A percentile compares a stretch with the other conserved stretches of the same genome.
Conservation (phyloP, 1,284 basidiomycete genomes). For the Pascua guehoae region DNA sequence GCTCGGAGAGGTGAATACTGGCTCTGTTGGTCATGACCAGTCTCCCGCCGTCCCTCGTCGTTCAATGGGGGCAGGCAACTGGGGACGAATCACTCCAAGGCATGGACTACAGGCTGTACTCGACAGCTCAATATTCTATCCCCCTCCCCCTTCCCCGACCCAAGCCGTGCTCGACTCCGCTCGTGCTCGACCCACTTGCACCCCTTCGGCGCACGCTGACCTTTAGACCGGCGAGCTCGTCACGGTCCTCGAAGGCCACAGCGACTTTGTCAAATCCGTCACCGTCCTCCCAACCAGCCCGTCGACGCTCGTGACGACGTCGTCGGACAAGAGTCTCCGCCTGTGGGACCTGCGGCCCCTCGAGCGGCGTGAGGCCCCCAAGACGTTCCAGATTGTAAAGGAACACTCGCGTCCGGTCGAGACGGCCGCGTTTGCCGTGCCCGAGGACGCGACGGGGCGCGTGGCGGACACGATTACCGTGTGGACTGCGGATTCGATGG, state of each 20-base stretch:
- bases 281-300: constrained; percentile 59
- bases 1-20: no score
- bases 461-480: constrained; percentile 50
- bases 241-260: constrained; percentile 71
- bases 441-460: constrained; percentile 15
- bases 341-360: constrained; percentile 64
- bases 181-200: no score
- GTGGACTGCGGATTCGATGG: constrained; percentile 82
- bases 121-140: no score
- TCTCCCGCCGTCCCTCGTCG: no score
- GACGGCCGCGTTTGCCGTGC: constrained; percentile 44
- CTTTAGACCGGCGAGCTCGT: constrained; percentile 63
- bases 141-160: no score
- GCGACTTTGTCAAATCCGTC: constrained; percentile 81
- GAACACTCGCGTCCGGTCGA: constrained; percentile 29
- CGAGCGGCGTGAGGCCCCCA: constrained; percentile 58
- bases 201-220: neutral
- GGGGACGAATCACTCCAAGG: no score
- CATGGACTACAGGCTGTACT: no score
- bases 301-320: constrained; percentile 71
- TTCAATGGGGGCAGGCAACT: no score
- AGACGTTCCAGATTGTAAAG: constrained; percentile 52
- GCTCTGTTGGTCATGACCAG: neutral
- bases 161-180: no score
- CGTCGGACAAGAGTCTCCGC: constrained; percentile 84